These are phyloP conservation scores for Penicillium crustosum DNA, from an alignment of 2,329 filamentous ascomycete genomes.

Conservation along the genomic window DNA sequence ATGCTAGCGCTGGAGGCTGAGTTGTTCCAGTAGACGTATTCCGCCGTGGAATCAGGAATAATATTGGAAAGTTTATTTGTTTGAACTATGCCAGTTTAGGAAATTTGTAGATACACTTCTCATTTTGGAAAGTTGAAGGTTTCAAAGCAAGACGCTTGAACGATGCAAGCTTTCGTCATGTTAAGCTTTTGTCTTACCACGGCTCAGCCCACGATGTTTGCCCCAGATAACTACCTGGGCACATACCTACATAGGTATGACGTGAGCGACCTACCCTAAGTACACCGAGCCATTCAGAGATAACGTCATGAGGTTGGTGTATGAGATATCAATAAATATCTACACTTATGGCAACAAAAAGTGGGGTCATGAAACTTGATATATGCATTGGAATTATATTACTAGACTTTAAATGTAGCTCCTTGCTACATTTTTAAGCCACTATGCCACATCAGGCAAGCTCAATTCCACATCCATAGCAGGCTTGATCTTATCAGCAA, in stretches of 20 bases:
- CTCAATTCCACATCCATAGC: conserved; percentile 37
- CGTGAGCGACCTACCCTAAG: no score
- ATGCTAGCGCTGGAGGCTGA: not conserved
- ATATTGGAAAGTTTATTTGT: not conserved
- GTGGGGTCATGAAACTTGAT: not conserved
- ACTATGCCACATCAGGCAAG: conserved; percentile 39
- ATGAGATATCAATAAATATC: not conserved
- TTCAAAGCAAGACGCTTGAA: not conserved
- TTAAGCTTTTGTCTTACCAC: not conserved
- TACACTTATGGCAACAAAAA: not conserved
- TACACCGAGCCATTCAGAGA: not conserved
- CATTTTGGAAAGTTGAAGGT: not conserved
- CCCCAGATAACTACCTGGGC: no score
- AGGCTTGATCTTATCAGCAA: conserved; percentile 38
- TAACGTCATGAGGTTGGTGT: no score
- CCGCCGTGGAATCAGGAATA: not conserved
- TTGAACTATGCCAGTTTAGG: not conserved
- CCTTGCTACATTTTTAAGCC: not conserved
- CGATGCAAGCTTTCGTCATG: not conserved
- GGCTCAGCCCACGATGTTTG: not conserved
- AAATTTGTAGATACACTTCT: not conserved
- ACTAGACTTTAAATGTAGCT: not conserved
- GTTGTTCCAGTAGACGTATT: not conserved
- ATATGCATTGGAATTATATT: conserved; percentile 4
- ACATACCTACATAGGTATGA: no score